Conservation (phyloP, 192 early-diverging fungal genomes). For the Mortierella hygrophila region DNA sequence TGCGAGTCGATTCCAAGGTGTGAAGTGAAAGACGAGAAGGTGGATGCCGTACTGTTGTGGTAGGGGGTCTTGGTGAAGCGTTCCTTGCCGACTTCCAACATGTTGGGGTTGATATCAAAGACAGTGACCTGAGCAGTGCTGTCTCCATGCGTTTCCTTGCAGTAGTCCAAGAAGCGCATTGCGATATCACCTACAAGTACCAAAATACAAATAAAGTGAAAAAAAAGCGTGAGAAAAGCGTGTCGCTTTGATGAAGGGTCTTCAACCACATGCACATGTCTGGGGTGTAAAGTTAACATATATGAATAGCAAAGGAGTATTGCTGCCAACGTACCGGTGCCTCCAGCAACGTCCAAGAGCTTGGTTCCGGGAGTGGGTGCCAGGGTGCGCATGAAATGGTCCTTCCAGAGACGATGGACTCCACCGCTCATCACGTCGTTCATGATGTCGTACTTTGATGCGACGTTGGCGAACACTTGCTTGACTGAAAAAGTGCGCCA, state of each 20-base stretch:
- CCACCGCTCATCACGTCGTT: slow-evolving; percentile 97
- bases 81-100: slow-evolving; percentile 90
- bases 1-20: background rate
- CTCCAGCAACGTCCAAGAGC: slow-evolving; percentile 97
- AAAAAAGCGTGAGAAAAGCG: background rate
- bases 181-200: slow-evolving; percentile 86
- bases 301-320: background rate
- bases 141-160: slow-evolving; percentile 76
- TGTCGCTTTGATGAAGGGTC: too few species aligned
- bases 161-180: slow-evolving; percentile 92
- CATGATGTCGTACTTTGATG: slow-evolving; percentile 97
- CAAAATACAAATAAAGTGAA: background rate
- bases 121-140: slow-evolving; percentile 80
- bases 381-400: slow-evolving; percentile 88
- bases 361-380: slow-evolving; percentile 84
- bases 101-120: slow-evolving; percentile 97
- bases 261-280: too few species aligned
- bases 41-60: slow-evolving; percentile 55
- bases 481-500: slow-evolving; percentile 67
- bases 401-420: slow-evolving; percentile 97
- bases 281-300: background rate
- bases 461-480: slow-evolving; percentile 94
- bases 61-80: slow-evolving; percentile 73
- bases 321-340: slow-evolving; percentile 75
- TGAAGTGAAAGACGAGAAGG: background rate